Evolutionary conservation across 1,284 basidiomycete genomes (phyloP).

Genomic region (Agaricales sp.): DNA sequence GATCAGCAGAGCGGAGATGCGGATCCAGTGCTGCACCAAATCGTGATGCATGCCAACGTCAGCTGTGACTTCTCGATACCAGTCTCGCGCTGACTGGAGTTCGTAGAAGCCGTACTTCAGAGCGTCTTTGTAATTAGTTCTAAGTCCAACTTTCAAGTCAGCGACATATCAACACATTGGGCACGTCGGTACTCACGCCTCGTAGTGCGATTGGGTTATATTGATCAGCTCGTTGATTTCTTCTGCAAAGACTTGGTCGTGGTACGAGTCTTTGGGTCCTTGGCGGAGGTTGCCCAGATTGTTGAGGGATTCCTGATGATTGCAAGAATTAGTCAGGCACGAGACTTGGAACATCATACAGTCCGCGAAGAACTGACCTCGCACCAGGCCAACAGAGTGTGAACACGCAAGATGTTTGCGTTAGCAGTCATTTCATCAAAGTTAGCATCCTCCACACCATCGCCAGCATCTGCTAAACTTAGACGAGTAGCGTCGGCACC

Average conservation of each 20-base stretch:
- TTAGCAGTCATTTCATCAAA: conserved; percentile 99
- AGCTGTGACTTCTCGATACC: conserved; percentile 91
- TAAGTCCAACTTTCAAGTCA: conserved; percentile 20
- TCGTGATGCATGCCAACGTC: conserved; percentile 89
- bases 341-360: background rate
- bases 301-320: conserved; percentile 60
- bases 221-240: conserved; percentile 86
- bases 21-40: conserved; percentile 75
- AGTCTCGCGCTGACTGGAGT: conserved; percentile 85
- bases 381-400: conserved; percentile 90
- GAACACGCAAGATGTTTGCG: conserved; percentile 90
- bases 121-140: conserved; percentile 93
- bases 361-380: conserved; percentile 65
- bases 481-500: conserved; percentile 91
- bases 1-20: conserved; percentile 69
- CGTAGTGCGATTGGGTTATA: conserved; percentile 71
- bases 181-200: conserved; percentile 47
- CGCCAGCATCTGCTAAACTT: conserved; percentile 92
- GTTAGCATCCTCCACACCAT: conserved; percentile 96
- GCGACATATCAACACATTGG: conserved; percentile 2
- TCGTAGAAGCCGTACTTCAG: conserved; percentile 96
- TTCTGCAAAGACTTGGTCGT: conserved; percentile 86
- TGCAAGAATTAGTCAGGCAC: conserved; percentile 2
- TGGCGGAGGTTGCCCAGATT: conserved; percentile 62
- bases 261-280: conserved; percentile 55